Conservation (phyloP, 441 rosid species). For the Mallotus repandus region DNA sequence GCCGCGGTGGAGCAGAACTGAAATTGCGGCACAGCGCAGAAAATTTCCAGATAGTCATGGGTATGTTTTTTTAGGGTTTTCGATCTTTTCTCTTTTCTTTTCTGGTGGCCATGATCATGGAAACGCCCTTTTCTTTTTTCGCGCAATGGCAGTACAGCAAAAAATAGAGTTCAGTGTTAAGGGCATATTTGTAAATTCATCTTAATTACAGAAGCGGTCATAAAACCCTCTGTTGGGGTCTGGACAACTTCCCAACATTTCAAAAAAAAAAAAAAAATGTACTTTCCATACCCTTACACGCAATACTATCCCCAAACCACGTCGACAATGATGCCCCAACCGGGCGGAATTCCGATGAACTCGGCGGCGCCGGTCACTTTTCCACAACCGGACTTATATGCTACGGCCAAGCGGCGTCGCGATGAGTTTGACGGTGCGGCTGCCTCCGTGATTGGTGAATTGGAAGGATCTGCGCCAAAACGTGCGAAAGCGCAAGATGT, state of each 20-base stretch:
- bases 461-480: conserved; percentile 42
- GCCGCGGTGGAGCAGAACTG: conserved; percentile 19
- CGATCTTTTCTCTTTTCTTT: not conserved
- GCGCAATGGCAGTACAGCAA: too few relatives aligned
- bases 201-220: too few relatives aligned
- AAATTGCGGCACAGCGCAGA: conserved; percentile 29
- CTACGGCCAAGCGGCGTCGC: conserved; percentile 49
- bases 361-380: conserved; percentile 17
- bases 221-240: not conserved
- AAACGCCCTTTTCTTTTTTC: too few relatives aligned
- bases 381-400: conserved; percentile 4
- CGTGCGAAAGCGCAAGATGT: conserved; percentile 52
- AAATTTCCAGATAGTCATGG: conserved; percentile 20
- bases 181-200: conserved; percentile 24
- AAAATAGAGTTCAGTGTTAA: not conserved
- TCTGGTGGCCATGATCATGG: too few relatives aligned
- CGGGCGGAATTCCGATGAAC: conserved; percentile 25
- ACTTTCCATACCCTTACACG: conserved; percentile 22
- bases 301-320: conserved; percentile 13
- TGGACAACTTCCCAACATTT: not conserved
- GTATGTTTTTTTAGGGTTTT: conserved; percentile 22
- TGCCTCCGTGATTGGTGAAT: conserved; percentile 11
- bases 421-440: conserved; percentile 33
- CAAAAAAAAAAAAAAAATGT: conserved; percentile 1
- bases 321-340: conserved; percentile 30